Evolutionary conservation across 805 yeast genomes (phyloP).

Genomic region (Lachancea meyersii): DNA sequence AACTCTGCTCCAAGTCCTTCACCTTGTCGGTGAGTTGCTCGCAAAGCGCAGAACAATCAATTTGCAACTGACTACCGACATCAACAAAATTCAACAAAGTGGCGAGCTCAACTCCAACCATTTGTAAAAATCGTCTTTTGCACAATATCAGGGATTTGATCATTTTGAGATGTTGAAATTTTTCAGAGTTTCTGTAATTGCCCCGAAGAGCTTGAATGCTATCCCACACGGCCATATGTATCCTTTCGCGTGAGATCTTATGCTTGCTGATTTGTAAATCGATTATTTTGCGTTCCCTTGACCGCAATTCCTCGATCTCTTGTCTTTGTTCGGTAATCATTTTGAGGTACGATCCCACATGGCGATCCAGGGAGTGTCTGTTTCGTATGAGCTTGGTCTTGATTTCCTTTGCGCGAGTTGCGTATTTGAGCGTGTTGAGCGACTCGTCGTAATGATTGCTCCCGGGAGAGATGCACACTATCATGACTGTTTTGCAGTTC

Average conservation of each 20-base stretch:
- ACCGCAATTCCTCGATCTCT: slow-evolving; percentile 63
- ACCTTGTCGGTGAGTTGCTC: slow-evolving; percentile 41
- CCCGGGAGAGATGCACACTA: slow-evolving; percentile 88
- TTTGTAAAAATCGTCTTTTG: slow-evolving; percentile 37
- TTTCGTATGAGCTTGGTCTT: slow-evolving; percentile 74
- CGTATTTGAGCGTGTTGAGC: slow-evolving; percentile 82
- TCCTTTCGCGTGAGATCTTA: slow-evolving; percentile 34
- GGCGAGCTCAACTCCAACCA: slow-evolving; percentile 39
- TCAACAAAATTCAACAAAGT: slow-evolving; percentile 20
- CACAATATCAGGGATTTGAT: slow-evolving; percentile 34
- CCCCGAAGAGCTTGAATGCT: slow-evolving; percentile 38
- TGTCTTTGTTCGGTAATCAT: slow-evolving; percentile 77
- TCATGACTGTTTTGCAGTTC: slow-evolving; percentile 92
- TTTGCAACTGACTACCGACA: slow-evolving; percentile 18
- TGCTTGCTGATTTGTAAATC: slow-evolving; percentile 35
- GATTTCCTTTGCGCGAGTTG: slow-evolving; percentile 85
- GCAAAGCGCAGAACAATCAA: slow-evolving; percentile 20
- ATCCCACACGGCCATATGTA: slow-evolving; percentile 37
- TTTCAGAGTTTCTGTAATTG: slow-evolving; percentile 37
- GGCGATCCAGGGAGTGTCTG: slow-evolving; percentile 68
- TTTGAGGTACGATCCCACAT: slow-evolving; percentile 76
- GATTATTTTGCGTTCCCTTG: slow-evolving; percentile 43
- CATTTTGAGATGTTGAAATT: slow-evolving; percentile 41
- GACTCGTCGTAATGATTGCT: slow-evolving; percentile 89
- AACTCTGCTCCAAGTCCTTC: slow-evolving; percentile 45